Evolutionary conservation across 2,329 filamentous ascomycete species (phyloP).

Genomic region (Phialophora chinensis): DNA sequence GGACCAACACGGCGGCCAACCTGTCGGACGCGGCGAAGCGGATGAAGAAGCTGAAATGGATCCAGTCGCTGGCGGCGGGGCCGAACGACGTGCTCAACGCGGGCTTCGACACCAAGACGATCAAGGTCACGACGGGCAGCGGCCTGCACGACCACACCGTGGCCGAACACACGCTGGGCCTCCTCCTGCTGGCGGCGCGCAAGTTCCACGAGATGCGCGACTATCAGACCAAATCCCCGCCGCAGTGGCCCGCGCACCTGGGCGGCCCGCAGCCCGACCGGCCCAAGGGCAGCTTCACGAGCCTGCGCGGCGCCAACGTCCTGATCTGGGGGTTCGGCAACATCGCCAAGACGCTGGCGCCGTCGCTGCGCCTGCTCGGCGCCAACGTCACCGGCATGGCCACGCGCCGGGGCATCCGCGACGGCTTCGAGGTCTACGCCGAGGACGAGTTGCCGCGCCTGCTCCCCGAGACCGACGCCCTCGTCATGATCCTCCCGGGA

Average conservation of each 20-base stretch:
- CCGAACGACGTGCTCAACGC: slow-evolving; percentile 69
- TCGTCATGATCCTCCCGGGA: slow-evolving; percentile 72
- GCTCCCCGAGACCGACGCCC: slow-evolving; percentile 64
- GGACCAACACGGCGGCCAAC: slow-evolving; percentile 65
- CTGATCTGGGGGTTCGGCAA: slow-evolving; percentile 71
- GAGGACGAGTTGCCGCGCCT: slow-evolving; percentile 62
- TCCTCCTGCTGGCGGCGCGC: slow-evolving; percentile 44
- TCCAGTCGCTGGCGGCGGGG: slow-evolving; percentile 69
- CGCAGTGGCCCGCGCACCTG: slow-evolving; percentile 65
- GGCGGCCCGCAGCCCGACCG: slow-evolving; percentile 58
- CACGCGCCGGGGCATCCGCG: slow-evolving; percentile 61
- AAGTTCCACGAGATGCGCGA: slow-evolving; percentile 55
- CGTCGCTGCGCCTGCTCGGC: slow-evolving; percentile 61
- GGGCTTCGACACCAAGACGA: slow-evolving; percentile 61
- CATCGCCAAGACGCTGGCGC: slow-evolving; percentile 66
- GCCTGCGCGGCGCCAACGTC: slow-evolving; percentile 64
- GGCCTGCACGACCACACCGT: slow-evolving; percentile 70
- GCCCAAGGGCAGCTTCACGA: slow-evolving; percentile 63
- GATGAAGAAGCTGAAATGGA: slow-evolving; percentile 66
- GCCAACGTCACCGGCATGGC: slow-evolving; percentile 66
- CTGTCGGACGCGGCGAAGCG: slow-evolving; percentile 63
- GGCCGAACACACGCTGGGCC: slow-evolving; percentile 67
- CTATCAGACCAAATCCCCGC: slow-evolving; percentile 57
- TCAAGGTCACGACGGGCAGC: slow-evolving; percentile 65
- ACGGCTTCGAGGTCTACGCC: slow-evolving; percentile 63